Conservation (phyloP, 768 basidiomycete species). For the Ephemerocybe angulata region DNA sequence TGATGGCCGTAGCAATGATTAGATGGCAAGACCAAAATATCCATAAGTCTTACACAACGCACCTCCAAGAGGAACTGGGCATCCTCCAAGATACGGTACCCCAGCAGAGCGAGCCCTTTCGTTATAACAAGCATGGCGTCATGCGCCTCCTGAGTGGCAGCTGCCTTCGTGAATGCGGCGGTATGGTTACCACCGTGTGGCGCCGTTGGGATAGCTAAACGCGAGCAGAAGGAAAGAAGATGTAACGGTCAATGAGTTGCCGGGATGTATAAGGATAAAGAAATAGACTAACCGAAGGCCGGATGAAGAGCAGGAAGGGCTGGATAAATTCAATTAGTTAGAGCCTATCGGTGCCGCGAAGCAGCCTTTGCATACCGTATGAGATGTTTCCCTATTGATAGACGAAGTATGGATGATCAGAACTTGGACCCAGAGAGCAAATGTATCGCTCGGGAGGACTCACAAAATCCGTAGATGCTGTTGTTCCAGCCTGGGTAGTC, state of each 20-base stretch:
- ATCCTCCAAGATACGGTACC: conserved; percentile 57
- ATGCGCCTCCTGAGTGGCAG: conserved; percentile 60
- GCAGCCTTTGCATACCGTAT: conserved; percentile 41
- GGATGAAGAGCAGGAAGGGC: conserved; percentile 65
- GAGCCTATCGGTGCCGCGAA: neutral
- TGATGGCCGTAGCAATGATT: neutral
- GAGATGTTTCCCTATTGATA: conserved; percentile 81
- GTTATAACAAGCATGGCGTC: conserved; percentile 50
- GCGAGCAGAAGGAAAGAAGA: conserved; percentile 1
- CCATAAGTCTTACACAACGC: neutral
- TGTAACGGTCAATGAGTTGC: neutral
- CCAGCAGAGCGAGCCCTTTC: conserved; percentile 61
- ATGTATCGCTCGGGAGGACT: conserved; percentile 24
- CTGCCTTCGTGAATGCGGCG: conserved; percentile 57
- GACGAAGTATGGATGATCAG: neutral
- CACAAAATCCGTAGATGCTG: conserved; percentile 79
- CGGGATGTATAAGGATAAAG: conserved; percentile 7
- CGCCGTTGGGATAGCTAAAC: conserved; percentile 65
- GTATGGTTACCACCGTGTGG: conserved; percentile 77
- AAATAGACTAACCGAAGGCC: conserved; percentile 44
- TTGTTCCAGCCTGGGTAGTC: conserved; percentile 26
- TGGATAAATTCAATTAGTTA: conserved; percentile 18
- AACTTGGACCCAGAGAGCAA: neutral
- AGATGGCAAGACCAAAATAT: neutral
- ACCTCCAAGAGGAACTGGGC: conserved; percentile 56